Conservation (phyloP, 2,329 filamentous ascomycete species). For the Gremmenia infestans region DNA sequence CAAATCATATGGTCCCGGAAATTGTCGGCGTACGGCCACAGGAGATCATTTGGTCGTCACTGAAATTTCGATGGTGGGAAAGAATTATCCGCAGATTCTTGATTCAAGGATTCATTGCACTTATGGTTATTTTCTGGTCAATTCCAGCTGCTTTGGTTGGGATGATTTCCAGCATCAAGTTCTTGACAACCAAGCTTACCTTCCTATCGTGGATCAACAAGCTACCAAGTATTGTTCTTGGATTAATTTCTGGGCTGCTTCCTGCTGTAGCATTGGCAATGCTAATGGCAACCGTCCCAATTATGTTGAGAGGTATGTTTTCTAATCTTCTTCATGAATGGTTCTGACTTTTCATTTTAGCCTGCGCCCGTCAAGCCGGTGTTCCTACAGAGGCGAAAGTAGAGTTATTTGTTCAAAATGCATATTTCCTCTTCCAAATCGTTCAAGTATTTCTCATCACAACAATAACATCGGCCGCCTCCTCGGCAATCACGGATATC, state of each 20-base stretch:
- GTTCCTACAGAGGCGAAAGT: constrained; percentile 53
- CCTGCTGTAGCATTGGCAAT: constrained; percentile 55
- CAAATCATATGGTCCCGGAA: constrained; percentile 58
- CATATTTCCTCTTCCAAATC: constrained; percentile 59
- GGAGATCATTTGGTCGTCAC: constrained; percentile 63
- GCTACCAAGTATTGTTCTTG: constrained; percentile 49
- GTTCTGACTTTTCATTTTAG: constrained; percentile 24
- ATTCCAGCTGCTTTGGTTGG: constrained; percentile 62
- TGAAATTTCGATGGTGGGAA: constrained; percentile 59
- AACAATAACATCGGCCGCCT: constrained; percentile 57
- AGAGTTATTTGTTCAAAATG: constrained; percentile 58
- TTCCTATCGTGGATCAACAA: constrained; percentile 55
- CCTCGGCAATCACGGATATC: constrained; percentile 47
- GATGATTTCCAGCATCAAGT: constrained; percentile 59
- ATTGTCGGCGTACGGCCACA: constrained; percentile 56
- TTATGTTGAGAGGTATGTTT: constrained; percentile 51
- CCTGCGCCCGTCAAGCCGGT: constrained; percentile 55
- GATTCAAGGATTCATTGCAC: constrained; percentile 48
- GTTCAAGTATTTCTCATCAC: constrained; percentile 66
- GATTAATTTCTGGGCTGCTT: constrained; percentile 57
- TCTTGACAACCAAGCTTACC: constrained; percentile 44
- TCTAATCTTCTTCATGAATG: constrained; percentile 10
- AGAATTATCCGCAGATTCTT: constrained; percentile 49
- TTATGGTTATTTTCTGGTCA: constrained; percentile 62
- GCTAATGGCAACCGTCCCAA: constrained; percentile 56